Conservation (phyloP, 1,284 basidiomycete species). For the Sporisorium scitamineum region DNA sequence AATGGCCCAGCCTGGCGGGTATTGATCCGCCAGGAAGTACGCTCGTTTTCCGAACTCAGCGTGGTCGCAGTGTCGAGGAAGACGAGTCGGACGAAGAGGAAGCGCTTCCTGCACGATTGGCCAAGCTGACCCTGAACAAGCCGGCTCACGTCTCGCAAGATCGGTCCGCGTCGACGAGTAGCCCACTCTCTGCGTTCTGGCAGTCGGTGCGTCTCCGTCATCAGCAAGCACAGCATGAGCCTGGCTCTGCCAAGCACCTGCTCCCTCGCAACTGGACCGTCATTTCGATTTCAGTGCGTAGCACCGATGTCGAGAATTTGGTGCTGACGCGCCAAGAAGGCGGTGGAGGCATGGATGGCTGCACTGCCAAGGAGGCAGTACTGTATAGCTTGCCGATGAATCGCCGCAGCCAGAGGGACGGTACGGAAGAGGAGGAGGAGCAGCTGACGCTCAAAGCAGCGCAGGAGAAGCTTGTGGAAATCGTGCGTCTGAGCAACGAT, state of each 20-base stretch:
- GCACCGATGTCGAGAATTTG: slow-evolving; percentile 79
- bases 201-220: slow-evolving; percentile 39
- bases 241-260: slow-evolving; percentile 39
- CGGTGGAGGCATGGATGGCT: slow-evolving; percentile 39
- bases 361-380: slow-evolving; percentile 43
- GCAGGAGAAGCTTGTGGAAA: slow-evolving; percentile 79
- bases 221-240: slow-evolving; percentile 36
- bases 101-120: slow-evolving; percentile 35
- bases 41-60: not conserved
- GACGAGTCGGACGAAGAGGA: slow-evolving; percentile 30
- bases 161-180: not conserved
- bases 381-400: slow-evolving; percentile 85
- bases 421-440: slow-evolving; percentile 74
- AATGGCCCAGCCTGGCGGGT: slow-evolving; percentile 25
- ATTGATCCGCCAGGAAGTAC: not conserved
- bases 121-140: slow-evolving; percentile 36
- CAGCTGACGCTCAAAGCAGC: slow-evolving; percentile 83
- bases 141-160: not conserved
- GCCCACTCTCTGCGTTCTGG: slow-evolving; percentile 29
- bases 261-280: slow-evolving; percentile 87
- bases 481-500: slow-evolving; percentile 82
- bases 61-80: not conserved
- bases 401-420: slow-evolving; percentile 79
- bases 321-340: slow-evolving; percentile 80
- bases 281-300: slow-evolving; percentile 75